Evolutionary conservation across 345 rosid species (phyloP).

Genomic region (Bruguiera sexangula): DNA sequence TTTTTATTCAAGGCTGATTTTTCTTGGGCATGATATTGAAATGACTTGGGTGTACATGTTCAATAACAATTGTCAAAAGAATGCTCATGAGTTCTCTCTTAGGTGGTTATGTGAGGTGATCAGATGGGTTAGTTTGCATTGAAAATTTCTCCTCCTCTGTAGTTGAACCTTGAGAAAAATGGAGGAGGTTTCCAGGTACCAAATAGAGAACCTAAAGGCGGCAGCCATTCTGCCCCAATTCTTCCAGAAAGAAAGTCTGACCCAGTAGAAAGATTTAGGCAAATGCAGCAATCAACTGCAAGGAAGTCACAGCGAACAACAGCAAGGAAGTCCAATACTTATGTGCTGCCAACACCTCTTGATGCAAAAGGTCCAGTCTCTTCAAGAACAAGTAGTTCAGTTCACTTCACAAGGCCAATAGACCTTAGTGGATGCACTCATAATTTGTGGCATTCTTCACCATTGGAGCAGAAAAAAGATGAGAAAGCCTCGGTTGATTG

Average conservation of each 20-base stretch:
- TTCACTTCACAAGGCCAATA: slow-evolving; percentile 38
- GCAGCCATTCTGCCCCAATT: slow-evolving; percentile 87
- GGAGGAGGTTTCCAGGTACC: slow-evolving; percentile 34
- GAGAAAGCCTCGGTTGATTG: slow-evolving; percentile 37
- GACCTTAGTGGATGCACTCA: slow-evolving; percentile 36
- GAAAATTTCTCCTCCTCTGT: slow-evolving; percentile 11
- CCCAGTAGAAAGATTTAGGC: slow-evolving; percentile 54
- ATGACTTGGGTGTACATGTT: not conserved
- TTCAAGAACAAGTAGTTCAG: slow-evolving; percentile 40
- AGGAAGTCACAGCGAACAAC: no score
- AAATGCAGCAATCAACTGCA: slow-evolving; percentile 35
- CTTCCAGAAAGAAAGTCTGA: slow-evolving; percentile 69
- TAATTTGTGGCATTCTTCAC: slow-evolving; percentile 79
- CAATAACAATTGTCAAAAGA: not conserved
- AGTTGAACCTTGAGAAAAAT: slow-evolving; percentile 51
- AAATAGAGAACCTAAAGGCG: slow-evolving; percentile 42
- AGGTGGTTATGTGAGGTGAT: not conserved
- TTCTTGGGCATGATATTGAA: not conserved
- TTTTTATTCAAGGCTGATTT: not conserved
- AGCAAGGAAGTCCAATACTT: slow-evolving; percentile 45
- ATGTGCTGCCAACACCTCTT: slow-evolving; percentile 78
- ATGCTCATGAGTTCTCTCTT: not conserved
- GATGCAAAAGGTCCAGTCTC: slow-evolving; percentile 46
- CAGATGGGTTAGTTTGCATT: not conserved
- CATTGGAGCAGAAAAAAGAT: slow-evolving; percentile 69